phyloP scores from a whole-genome alignment of 257 asterid species.

The Paraleonurus japonicus region DNA sequence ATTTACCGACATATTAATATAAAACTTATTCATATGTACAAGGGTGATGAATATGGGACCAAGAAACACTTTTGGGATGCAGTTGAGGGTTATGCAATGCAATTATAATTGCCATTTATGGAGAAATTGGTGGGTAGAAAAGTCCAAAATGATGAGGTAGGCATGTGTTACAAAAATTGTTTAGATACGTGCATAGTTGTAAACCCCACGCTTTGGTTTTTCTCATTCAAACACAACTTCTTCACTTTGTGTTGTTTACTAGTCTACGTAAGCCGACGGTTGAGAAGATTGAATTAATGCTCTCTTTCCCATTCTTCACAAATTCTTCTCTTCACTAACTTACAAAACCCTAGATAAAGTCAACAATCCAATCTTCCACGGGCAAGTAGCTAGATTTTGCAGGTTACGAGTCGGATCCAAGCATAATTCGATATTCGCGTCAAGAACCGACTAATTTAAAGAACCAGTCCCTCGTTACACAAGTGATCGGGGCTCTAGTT shows the following conservation, averaged over 20 bases:
- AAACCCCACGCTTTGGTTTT: constrained; percentile 25
- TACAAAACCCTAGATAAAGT: background rate
- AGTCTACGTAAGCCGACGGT: constrained; percentile 42
- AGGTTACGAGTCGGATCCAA: too few species aligned
- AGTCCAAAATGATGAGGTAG: constrained; percentile 41
- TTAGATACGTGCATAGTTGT: constrained; percentile 29
- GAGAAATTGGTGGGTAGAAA: constrained; percentile 34
- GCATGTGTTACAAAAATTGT: constrained; percentile 30
- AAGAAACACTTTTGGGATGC: background rate
- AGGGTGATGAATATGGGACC: too few species aligned
- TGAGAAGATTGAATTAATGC: constrained; percentile 42
- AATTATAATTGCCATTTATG: constrained; percentile 1
- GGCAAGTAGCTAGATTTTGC: too few species aligned
- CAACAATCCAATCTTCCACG: background rate
- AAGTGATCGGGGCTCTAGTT: too few species aligned
- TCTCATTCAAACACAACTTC: constrained; percentile 19
- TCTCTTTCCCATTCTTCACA: background rate
- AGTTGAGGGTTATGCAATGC: background rate
- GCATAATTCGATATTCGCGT: too few species aligned
- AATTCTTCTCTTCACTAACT: background rate
- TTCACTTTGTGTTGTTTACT: constrained; percentile 27
- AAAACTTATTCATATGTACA: too few species aligned
- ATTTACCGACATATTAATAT: too few species aligned
- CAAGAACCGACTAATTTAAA: too few species aligned
- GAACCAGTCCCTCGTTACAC: too few species aligned